Base-by-base conservation (phyloP, 164 flowering plant species). In the Berberis vulgaris region DNA sequence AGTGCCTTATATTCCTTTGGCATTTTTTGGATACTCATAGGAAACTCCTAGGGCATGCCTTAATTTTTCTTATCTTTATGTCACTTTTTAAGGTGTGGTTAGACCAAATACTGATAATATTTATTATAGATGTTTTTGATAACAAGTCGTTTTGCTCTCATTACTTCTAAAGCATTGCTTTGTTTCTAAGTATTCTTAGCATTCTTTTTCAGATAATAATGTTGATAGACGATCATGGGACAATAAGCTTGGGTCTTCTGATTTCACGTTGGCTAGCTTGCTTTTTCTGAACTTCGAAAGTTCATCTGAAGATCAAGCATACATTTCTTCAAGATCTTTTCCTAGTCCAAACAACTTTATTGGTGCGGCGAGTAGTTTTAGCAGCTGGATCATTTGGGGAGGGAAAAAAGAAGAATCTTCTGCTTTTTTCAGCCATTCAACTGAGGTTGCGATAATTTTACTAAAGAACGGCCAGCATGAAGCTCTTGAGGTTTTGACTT, bases 351-450 rank as follows among this genome's bases (percentile, higher is more conserved):
- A 73, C 41, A 73, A 65, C 43, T 61, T 86, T 60, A 66, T 71
- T 65, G 61, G 65, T 71, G 72, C 74, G 13, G 78, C 77, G 42
- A 69, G 66, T 53, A 76, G 77, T 56, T 85, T 91, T 64, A 78
- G 72, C 53, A 82, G 95, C 82, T 88, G 91, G 96, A 78, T 91
- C 63, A 74, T 87, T 44, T 84, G 83, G 82, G 95, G 97, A 44
- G 67, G 63, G 13, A 69, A 74, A 74, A 82, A 82, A 9, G 82
- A 82, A 47, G 86, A 78, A 63, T 74, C 86, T 52, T 67, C 77
- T 71, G 57, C 77, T 56, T 79, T 83, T 71, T 78, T 82, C 59
- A 79, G 79, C 65, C 89, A 77, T 68, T 71, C 83, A 56, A 77
- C 79, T 69, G 82, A 83, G 58, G 81, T 94, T 73, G 85, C 93